Evolutionary conservation across 345 rosid genomes (phyloP).

Genomic region (Lumnitzera racemosa): DNA sequence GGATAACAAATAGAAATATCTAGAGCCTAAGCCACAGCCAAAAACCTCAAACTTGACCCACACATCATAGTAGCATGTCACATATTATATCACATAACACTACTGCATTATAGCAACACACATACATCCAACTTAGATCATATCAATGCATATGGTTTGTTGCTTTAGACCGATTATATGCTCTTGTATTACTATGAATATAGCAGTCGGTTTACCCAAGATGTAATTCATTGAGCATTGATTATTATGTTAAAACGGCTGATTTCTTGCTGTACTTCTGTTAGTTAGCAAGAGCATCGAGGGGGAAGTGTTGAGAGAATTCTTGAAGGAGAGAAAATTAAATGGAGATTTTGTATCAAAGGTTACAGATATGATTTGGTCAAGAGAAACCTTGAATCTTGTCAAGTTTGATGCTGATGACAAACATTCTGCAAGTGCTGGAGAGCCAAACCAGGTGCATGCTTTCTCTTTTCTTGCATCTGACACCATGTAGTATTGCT

Average conservation of each 20-base stretch:
- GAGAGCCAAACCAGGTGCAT: constrained; percentile 27
- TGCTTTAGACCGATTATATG: no score
- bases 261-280: constrained; percentile 1
- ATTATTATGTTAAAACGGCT: neutral
- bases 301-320: constrained; percentile 65
- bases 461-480: neutral
- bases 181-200: neutral
- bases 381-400: constrained; percentile 29
- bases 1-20: no score
- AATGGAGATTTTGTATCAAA: constrained; percentile 82
- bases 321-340: constrained; percentile 64
- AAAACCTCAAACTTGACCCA: no score
- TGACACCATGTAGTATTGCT: neutral
- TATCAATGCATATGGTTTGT: no score
- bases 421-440: constrained; percentile 10
- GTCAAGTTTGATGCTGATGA: constrained; percentile 26
- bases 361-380: constrained; percentile 71
- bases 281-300: constrained; percentile 49
- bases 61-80: no score
- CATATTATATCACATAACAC: no score
- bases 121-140: no score
- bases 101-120: no score
- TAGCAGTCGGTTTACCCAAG: neutral
- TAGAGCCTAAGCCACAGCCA: no score
- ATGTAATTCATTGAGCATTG: neutral